phyloP scores from a whole-genome alignment of 1,284 basidiomycete genomes.

The Ceratobasidium theobromae region DNA sequence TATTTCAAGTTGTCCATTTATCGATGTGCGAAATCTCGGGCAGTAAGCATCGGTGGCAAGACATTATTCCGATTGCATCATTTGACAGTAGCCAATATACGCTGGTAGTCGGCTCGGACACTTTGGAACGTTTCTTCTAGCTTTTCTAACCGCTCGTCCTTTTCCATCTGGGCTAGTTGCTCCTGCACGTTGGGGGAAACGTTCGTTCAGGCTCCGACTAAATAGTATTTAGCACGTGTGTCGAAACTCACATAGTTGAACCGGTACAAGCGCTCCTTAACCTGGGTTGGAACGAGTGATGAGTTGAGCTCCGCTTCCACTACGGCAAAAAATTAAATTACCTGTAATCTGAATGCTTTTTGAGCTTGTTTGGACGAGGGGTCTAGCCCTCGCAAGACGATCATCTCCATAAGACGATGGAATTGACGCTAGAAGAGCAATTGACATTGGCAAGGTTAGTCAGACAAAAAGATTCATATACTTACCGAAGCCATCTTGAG shows the following conservation, averaged over 20 bases:
- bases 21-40: neutral
- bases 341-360: constrained; percentile 66
- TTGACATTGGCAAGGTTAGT: neutral
- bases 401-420: constrained; percentile 88
- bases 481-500: constrained; percentile 87
- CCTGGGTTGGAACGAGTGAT: constrained; percentile 48
- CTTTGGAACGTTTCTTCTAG: constrained; percentile 91
- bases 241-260: constrained; percentile 82
- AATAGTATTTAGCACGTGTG: constrained; percentile 2
- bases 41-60: neutral
- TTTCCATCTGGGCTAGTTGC: constrained; percentile 80
- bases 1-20: neutral
- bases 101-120: constrained; percentile 82
- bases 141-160: constrained; percentile 82
- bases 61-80: neutral
- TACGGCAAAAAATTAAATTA: constrained; percentile 29
- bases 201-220: constrained; percentile 34
- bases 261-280: constrained; percentile 90
- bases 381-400: constrained; percentile 75
- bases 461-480: constrained; percentile 32
- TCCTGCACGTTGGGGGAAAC: constrained; percentile 55
- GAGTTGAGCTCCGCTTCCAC: constrained; percentile 29
- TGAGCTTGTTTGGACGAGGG: constrained; percentile 57
- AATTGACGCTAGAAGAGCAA: constrained; percentile 75
- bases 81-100: constrained; percentile 65